Base-by-base conservation (phyloP, 331 rosid species). In the Rosa hybrid region DNA sequence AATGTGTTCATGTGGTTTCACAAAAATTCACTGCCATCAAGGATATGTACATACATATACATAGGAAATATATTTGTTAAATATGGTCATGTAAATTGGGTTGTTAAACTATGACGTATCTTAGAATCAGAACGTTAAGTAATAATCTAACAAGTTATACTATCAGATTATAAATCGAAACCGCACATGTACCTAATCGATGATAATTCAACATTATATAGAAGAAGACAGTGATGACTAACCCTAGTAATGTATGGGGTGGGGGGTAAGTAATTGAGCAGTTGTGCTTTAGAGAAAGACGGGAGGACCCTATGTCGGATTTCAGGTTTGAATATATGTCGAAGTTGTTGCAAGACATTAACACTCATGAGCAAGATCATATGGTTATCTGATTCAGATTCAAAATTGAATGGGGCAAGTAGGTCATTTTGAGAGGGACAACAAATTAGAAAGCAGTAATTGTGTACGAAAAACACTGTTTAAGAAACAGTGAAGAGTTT, bases 401-500 rank as follows among this genome's bases (percentile, higher is more conserved):
- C 68, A 25, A 75, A 75, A 18, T 54, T 72, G 10, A 53, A 53
- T 38, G 4, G 60, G 74, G 60, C 57, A 78, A 48, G 80, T 41
- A 50, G 49, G 70, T 38, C 23, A 39, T 39, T 30, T 71, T 49
- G 7, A 50, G 54, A 49, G 83, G 70, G 83, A 69, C 38, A 75
- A 50, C 38, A 69, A 83, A 39, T 21, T 8, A 20, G 82, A 54
- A 72, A 44, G 77, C 49, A 25, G 63, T 73, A 69, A 57, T 65
- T 71, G 77, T 57, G 74, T 74, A 74, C 67, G n/a, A 41, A 59
- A 41, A 5, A 77, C 1, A 77, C 75, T 77, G 78, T 79, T 77
- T 72, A 18, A 16, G 0, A 71, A 64, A 81, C 63, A 84, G 84
- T 45, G 44, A 67, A 46, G 75, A 56, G 16, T 51, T 75, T 44